A percentile compares a stretch with the other conserved stretches of the same genome.
These are phyloP conservation scores for Sporothrix euskadiensis DNA, from an alignment of 2,329 filamentous ascomycete species.

Conservation along the genomic window DNA sequence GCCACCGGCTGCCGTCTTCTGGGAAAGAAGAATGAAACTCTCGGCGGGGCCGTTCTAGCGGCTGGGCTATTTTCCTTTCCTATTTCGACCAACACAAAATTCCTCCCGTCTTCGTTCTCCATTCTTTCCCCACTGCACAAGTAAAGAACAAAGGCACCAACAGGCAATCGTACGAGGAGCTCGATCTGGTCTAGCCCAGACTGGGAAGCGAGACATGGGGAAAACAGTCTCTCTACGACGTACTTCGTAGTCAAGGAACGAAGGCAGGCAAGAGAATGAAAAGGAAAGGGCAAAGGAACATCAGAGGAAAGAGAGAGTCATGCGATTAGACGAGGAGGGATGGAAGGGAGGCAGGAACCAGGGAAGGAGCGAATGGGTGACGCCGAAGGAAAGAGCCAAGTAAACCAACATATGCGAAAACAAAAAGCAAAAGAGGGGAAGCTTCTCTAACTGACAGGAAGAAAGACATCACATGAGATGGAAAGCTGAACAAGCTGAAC, in stretches of 20 bases:
- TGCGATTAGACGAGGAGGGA: neutral
- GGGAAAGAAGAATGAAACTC: neutral
- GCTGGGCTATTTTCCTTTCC: neutral
- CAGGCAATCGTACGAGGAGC: constrained; percentile 11
- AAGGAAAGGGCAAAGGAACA: neutral
- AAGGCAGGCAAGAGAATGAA: neutral
- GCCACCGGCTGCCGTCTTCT: neutral
- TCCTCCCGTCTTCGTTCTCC: neutral
- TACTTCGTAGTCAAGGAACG: neutral
- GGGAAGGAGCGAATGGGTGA: neutral
- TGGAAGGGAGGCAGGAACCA: neutral
- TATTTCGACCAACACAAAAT: neutral
- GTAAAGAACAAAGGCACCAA: neutral
- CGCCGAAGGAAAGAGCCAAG: neutral
- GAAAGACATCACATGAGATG: constrained; percentile 2
- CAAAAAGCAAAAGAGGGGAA: neutral
- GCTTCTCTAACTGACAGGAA: neutral
- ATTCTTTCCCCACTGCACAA: neutral
- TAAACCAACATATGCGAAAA: neutral
- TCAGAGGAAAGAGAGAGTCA: neutral
- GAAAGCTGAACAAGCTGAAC: neutral
- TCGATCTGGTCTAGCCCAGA: constrained; percentile 7
- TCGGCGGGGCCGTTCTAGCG: constrained; percentile 1
- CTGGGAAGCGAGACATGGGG: neutral
- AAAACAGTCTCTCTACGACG: neutral